Percentiles rank a stretch among this genome's conserved stretches.
phyloP scores from a whole-genome alignment of 768 basidiomycete species.

The Tricholoma flavovirens region DNA sequence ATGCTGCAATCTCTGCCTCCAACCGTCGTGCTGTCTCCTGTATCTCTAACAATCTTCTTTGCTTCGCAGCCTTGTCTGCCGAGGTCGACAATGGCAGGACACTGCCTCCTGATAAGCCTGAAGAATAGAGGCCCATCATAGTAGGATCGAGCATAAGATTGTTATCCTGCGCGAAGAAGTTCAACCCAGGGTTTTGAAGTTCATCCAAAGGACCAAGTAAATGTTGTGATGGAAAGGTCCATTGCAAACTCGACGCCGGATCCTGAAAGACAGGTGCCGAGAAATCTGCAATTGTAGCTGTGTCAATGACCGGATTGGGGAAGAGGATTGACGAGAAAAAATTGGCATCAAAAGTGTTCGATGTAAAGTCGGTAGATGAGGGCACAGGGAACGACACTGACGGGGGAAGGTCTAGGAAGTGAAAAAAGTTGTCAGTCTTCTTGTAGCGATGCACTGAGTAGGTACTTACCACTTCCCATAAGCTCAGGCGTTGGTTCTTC shows the following conservation, averaged over 20 bases:
- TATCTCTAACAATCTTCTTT: not conserved
- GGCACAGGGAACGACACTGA: not conserved
- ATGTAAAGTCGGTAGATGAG: not conserved
- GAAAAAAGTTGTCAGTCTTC: not conserved
- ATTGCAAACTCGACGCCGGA: not conserved
- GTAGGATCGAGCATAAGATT: not conserved
- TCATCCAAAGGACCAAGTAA: not conserved
- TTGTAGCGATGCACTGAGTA: no score
- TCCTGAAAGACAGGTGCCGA: not conserved
- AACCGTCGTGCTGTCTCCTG: not conserved
- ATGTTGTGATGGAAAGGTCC: not conserved
- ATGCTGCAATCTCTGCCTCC: conserved; percentile 1
- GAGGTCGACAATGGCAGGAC: not conserved
- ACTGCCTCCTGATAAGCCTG: not conserved
- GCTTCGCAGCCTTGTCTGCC: not conserved
- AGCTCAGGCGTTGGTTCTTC: not conserved
- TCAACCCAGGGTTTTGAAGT: not conserved
- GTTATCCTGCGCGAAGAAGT: not conserved
- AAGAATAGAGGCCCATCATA: not conserved
- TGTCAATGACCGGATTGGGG: not conserved
- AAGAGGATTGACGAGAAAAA: not conserved
- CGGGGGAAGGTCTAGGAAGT: not conserved
- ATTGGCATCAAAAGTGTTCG: not conserved
- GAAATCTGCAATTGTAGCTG: not conserved
- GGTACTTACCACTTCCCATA: not conserved